These are phyloP conservation scores for Penicillium frequentans DNA, from an alignment of 2,329 filamentous ascomycete species.

Conservation along the genomic window DNA sequence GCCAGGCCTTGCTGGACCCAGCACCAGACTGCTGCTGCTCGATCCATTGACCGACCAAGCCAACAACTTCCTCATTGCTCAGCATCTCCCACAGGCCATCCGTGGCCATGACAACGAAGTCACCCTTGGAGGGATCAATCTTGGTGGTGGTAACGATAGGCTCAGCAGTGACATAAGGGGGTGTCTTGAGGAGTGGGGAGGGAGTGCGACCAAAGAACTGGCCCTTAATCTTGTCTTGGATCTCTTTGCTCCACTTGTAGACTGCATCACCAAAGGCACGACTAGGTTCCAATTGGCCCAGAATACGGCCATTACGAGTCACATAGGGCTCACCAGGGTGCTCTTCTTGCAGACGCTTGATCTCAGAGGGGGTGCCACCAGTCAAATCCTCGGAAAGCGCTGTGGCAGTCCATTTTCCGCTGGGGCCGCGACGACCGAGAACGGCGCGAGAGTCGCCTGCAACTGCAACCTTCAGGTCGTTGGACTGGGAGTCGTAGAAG, in stretches of 20 bases:
- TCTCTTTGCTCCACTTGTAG: conserved; percentile 92
- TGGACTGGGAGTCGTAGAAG: conserved; percentile 88
- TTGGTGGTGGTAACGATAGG: conserved; percentile 92
- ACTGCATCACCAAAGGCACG: conserved; percentile 94
- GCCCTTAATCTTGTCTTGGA: conserved; percentile 76
- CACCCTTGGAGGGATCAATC: conserved; percentile 82
- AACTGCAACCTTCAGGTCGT: conserved; percentile 88
- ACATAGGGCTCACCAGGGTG: conserved; percentile 90
- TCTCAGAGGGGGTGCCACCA: conserved; percentile 82
- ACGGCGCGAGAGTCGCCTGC: conserved; percentile 96
- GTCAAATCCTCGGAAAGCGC: conserved; percentile 92
- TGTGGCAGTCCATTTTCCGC: conserved; percentile 90
- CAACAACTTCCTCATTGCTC: conserved; percentile 96
- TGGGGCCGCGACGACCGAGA: conserved; percentile 72
- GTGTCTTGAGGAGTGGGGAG: conserved; percentile 77
- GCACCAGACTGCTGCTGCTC: conserved; percentile 64
- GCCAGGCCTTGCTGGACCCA: conserved; percentile 58
- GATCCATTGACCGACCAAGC: conserved; percentile 94
- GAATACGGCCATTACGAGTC: conserved; percentile 81
- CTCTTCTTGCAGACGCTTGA: conserved; percentile 74
- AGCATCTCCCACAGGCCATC: conserved; percentile 99
- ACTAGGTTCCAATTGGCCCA: conserved; percentile 88
- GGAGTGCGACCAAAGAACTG: conserved; percentile 86
- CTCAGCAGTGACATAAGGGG: conserved; percentile 96
- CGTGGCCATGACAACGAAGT: conserved; percentile 94